Percentiles rank a stretch among this genome's conserved stretches.
phyloP scores from a whole-genome alignment of 208 protist species.

The Endotrypanum monterogeii region DNA sequence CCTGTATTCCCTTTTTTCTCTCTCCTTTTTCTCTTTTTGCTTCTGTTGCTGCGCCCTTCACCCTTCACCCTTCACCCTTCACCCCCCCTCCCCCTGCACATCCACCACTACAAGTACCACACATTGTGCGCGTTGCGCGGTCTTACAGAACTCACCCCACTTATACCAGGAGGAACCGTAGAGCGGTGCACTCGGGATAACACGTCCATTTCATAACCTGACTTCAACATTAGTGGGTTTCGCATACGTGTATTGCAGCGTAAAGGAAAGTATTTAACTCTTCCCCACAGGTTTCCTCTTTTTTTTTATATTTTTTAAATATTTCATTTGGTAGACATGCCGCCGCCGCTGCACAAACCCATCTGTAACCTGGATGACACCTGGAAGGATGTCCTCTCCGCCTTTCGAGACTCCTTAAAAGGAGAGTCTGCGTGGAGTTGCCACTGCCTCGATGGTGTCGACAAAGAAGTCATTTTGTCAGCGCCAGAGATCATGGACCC shows the following conservation, averaged over 20 bases:
- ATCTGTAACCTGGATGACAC: slow-evolving; percentile 64
- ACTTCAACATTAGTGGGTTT: background rate
- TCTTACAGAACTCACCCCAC: too few relatives aligned
- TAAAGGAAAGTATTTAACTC: background rate
- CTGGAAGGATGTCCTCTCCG: slow-evolving; percentile 67
- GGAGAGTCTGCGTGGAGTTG: slow-evolving; percentile 62
- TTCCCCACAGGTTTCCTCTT: background rate
- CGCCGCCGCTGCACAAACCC: slow-evolving; percentile 20
- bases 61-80: background rate
- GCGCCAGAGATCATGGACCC: slow-evolving; percentile 87
- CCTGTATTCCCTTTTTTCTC: background rate
- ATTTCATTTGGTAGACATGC: slow-evolving; percentile 15
- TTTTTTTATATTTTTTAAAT: too few relatives aligned
- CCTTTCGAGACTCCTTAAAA: slow-evolving; percentile 48
- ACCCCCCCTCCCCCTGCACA: background rate
- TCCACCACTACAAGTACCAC: too few relatives aligned
- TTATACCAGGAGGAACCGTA: too few relatives aligned
- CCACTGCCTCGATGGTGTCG: slow-evolving; percentile 51
- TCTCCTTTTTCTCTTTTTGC: background rate
- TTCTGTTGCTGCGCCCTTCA: background rate
- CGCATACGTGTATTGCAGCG: too few relatives aligned
- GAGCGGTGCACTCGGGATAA: too few relatives aligned
- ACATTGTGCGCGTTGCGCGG: too few relatives aligned
- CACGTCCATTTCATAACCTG: too few relatives aligned
- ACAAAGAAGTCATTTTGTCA: slow-evolving; percentile 79